phyloP scores from a whole-genome alignment of 1,284 basidiomycete genomes.

The Fomitopsis betulina region DNA sequence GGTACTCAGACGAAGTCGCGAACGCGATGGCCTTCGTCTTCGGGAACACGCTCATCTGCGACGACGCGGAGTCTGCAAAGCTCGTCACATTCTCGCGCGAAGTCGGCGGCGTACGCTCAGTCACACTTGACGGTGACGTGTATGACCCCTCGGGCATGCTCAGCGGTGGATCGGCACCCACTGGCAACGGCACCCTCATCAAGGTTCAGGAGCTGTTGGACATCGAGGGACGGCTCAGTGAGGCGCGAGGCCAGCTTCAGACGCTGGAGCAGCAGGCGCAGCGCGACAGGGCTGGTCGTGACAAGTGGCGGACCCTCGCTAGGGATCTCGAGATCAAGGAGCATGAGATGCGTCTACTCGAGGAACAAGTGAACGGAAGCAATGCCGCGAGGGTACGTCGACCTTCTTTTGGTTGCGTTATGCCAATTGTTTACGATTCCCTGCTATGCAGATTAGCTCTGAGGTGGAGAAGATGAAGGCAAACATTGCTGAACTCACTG shows the following conservation, averaged over 20 bases:
- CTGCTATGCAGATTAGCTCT: constrained; percentile 57
- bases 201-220: constrained; percentile 81
- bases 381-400: constrained; percentile 79
- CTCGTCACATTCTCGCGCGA: constrained; percentile 78
- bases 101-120: constrained; percentile 73
- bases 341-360: constrained; percentile 81
- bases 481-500: constrained; percentile 63
- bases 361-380: constrained; percentile 85
- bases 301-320: constrained; percentile 64
- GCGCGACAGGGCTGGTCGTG: constrained; percentile 51
- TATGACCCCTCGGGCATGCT: constrained; percentile 96
- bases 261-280: constrained; percentile 59
- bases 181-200: constrained; percentile 71
- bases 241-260: constrained; percentile 48
- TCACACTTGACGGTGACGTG: constrained; percentile 93
- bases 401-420: background rate
- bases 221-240: constrained; percentile 51
- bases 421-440: background rate
- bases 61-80: constrained; percentile 87
- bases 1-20: constrained; percentile 81
- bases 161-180: constrained; percentile 87
- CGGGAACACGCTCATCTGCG: constrained; percentile 89
- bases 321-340: constrained; percentile 85
- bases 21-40: constrained; percentile 95
- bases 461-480: constrained; percentile 78